Conservation (phyloP, 345 rosid genomes). For the Eucalyptus polybractea region DNA sequence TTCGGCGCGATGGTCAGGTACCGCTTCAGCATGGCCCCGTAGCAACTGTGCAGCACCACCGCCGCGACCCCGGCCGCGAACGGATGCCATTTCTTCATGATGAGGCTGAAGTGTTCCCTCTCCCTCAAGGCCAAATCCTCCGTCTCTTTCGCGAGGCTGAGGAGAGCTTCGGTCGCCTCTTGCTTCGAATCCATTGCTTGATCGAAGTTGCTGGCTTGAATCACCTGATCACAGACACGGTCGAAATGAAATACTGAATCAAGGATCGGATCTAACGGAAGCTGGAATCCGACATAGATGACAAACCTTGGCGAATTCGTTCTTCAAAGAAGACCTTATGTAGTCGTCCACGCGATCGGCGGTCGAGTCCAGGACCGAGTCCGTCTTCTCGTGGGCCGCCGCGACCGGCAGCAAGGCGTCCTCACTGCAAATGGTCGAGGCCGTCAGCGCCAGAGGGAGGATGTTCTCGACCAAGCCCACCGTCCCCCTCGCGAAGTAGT, state of each 20-base stretch:
- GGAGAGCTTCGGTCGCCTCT: slow-evolving; percentile 16
- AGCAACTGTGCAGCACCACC: slow-evolving; percentile 26
- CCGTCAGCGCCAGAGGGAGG: slow-evolving; percentile 62
- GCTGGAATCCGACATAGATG: too few relatives aligned
- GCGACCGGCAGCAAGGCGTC: slow-evolving; percentile 16
- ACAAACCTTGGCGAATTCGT: slow-evolving; percentile 58
- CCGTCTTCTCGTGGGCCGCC: slow-evolving; percentile 30
- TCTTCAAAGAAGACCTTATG: slow-evolving; percentile 64
- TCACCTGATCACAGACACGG: background rate
- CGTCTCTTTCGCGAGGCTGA: slow-evolving; percentile 29
- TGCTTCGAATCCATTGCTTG: slow-evolving; percentile 8
- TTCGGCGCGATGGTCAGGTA: slow-evolving; percentile 7
- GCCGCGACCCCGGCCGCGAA: slow-evolving; percentile 26
- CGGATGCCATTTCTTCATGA: slow-evolving; percentile 30
- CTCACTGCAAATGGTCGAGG: slow-evolving; percentile 63
- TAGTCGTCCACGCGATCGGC: slow-evolving; percentile 63
- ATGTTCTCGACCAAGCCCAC: slow-evolving; percentile 55
- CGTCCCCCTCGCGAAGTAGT: slow-evolving; percentile 58
- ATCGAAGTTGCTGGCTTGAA: slow-evolving; percentile 6
- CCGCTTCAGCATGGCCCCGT: slow-evolving; percentile 23
- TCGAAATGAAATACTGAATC: background rate
- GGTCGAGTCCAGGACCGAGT: slow-evolving; percentile 35
- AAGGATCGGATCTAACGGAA: background rate
- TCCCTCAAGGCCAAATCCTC: slow-evolving; percentile 31
- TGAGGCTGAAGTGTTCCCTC: slow-evolving; percentile 28